Evolutionary conservation across 768 basidiomycete species (phyloP).

Genomic region (Russula foetens): DNA sequence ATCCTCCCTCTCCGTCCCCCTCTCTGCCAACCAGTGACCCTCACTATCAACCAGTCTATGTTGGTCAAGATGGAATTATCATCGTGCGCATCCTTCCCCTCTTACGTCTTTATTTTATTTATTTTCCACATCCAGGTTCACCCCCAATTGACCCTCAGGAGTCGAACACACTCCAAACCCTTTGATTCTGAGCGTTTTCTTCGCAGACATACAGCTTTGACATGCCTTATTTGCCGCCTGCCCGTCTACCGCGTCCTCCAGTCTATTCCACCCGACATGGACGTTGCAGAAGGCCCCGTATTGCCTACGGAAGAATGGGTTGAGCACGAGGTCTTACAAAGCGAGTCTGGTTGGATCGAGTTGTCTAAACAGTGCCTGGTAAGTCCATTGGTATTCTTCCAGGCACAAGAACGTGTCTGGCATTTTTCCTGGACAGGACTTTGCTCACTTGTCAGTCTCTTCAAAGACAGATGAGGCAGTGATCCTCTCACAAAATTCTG

Average conservation of each 20-base stretch:
- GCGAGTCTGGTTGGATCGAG: slow-evolving; percentile 65
- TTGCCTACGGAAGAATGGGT: slow-evolving; percentile 71
- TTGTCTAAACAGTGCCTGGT: slow-evolving; percentile 60
- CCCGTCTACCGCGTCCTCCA: slow-evolving; percentile 65
- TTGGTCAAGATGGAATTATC: slow-evolving; percentile 57
- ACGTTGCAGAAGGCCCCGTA: slow-evolving; percentile 54
- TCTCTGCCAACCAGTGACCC: slow-evolving; percentile 23
- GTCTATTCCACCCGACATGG: slow-evolving; percentile 45
- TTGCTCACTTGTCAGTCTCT: slow-evolving; percentile 7
- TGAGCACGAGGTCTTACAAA: slow-evolving; percentile 63
- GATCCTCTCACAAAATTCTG: slow-evolving; percentile 22
- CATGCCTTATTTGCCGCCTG: slow-evolving; percentile 60
- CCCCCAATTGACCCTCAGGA: slow-evolving; percentile 62
- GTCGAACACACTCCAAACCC: slow-evolving; percentile 30
- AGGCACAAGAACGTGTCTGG: neutral
- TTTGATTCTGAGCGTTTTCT: slow-evolving; percentile 23
- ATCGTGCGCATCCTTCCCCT: slow-evolving; percentile 40
- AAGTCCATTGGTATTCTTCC: slow-evolving; percentile 29
- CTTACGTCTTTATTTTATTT: neutral
- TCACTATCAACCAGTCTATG: slow-evolving; percentile 48
- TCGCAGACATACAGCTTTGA: slow-evolving; percentile 51
- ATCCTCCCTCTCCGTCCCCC: slow-evolving; percentile 24
- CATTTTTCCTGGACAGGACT: neutral
- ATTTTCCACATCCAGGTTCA: slow-evolving; percentile 39
- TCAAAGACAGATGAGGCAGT: slow-evolving; percentile 25